Evolutionary conservation across 257 asterid genomes (phyloP).

Genomic region (Scutellaria baicalensis): DNA sequence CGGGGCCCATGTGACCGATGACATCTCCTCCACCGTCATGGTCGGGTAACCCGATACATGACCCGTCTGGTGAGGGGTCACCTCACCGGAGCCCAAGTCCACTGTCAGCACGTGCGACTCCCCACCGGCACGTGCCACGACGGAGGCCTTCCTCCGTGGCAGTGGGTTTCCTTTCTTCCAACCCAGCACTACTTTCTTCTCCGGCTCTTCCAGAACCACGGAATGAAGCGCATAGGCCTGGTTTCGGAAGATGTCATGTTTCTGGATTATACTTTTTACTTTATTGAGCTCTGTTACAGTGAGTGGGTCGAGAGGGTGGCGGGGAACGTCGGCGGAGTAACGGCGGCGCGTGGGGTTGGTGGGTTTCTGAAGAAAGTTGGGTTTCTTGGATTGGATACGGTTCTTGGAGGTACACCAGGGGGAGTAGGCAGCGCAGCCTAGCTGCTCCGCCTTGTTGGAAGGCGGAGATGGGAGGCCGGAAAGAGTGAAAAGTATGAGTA

Average conservation of each 20-base stretch:
- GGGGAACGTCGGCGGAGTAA: slow-evolving; percentile 54
- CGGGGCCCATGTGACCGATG: slow-evolving; percentile 65
- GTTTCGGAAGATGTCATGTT: slow-evolving; percentile 30
- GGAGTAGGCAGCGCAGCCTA: slow-evolving; percentile 41
- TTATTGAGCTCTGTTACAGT: slow-evolving; percentile 49
- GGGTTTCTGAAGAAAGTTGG: slow-evolving; percentile 13
- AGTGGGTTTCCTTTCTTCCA: slow-evolving; percentile 64
- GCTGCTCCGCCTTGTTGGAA: slow-evolving; percentile 22
- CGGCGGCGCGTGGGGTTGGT: slow-evolving; percentile 26
- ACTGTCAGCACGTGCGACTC: slow-evolving; percentile 51
- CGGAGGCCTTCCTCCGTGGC: slow-evolving; percentile 68
- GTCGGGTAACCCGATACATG: slow-evolving; percentile 64
- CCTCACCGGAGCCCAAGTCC: slow-evolving; percentile 40
- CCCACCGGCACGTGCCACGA: slow-evolving; percentile 62
- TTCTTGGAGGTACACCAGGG: slow-evolving; percentile 54
- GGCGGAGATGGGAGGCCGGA: slow-evolving; percentile 47
- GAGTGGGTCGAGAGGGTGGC: slow-evolving; percentile 90
- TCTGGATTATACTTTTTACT: slow-evolving; percentile 28
- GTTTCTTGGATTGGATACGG: slow-evolving; percentile 32
- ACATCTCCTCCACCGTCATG: slow-evolving; percentile 89
- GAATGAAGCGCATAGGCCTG: slow-evolving; percentile 62
- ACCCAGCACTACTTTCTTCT: slow-evolving; percentile 39
- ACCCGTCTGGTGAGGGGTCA: slow-evolving; percentile 37
- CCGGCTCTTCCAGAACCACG: slow-evolving; percentile 71
- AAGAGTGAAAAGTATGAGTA: slow-evolving; percentile 47